Evolutionary conservation across 306 rosid species (phyloP).

Genomic region (Quercus glauca): DNA sequence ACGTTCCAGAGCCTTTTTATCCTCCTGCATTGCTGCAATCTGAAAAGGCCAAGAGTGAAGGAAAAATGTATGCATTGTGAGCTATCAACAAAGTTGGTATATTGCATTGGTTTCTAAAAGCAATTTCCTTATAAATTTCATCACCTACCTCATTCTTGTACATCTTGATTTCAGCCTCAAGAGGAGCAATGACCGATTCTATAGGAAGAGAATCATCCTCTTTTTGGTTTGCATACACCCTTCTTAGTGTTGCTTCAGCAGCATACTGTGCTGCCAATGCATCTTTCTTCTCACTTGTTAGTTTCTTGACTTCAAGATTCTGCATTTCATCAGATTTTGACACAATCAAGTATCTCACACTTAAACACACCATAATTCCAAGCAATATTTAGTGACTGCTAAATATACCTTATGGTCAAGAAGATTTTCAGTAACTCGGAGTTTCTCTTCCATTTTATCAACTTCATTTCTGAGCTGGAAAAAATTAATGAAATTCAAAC

Average conservation of each 20-base stretch:
- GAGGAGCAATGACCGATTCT: conserved; percentile 74
- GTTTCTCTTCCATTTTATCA: conserved; percentile 51
- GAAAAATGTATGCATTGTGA: neutral
- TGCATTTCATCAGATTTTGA: conserved; percentile 38
- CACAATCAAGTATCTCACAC: neutral
- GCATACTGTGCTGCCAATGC: conserved; percentile 90
- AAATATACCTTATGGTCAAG: conserved; percentile 70
- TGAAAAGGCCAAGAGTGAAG: conserved; percentile 25
- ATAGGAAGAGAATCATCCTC: conserved; percentile 66
- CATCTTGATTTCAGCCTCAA: conserved; percentile 88
- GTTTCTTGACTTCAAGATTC: conserved; percentile 81
- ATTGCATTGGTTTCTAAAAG: neutral
- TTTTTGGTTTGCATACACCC: conserved; percentile 60
- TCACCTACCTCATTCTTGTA: conserved; percentile 66
- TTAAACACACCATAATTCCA: conserved; percentile 8
- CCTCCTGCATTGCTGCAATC: conserved; percentile 76
- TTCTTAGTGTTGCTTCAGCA: conserved; percentile 83
- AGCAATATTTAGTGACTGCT: neutral
- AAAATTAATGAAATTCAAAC: conserved; percentile 6
- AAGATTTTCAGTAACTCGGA: conserved; percentile 44
- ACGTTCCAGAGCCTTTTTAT: conserved; percentile 82
- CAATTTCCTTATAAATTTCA: neutral
- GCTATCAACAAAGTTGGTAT: neutral
- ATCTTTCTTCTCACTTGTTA: conserved; percentile 67
- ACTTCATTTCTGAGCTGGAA: conserved; percentile 61